These are phyloP conservation scores for Globisporangium lucens DNA, from an alignment of 352 stramenopile genomes.

Conservation along the genomic window DNA sequence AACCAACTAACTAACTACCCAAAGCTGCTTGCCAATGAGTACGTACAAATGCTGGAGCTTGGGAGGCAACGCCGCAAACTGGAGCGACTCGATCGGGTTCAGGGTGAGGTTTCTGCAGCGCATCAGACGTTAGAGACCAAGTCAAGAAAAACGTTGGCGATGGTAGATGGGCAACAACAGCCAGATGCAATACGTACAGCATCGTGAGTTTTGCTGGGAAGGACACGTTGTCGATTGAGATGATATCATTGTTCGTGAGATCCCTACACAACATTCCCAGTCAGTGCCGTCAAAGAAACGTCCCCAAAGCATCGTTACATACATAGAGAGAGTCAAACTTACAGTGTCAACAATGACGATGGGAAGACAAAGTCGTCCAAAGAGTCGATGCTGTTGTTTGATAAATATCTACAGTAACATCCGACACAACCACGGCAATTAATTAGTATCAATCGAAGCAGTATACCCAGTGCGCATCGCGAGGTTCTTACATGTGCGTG, in stretches of 20 bases:
- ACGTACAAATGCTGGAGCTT: constrained; percentile 32
- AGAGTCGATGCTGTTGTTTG: constrained; percentile 30
- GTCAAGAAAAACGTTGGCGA: background rate
- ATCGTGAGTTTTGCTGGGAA: constrained; percentile 7
- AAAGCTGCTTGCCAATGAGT: background rate
- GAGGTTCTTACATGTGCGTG: constrained; percentile 10
- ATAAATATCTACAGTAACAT: constrained; percentile 26
- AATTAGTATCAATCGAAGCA: background rate
- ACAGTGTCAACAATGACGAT: constrained; percentile 18
- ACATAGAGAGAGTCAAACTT: background rate
- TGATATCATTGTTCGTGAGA: constrained; percentile 6
- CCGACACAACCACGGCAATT: background rate
- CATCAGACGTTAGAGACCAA: background rate
- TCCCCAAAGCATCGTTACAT: background rate
- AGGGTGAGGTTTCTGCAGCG: constrained; percentile 30
- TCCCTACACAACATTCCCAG: background rate
- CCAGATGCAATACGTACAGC: constrained; percentile 2
- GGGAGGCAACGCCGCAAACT: constrained; percentile 21
- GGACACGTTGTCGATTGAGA: constrained; percentile 2
- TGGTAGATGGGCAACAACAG: constrained; percentile 19
- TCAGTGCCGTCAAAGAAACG: background rate
- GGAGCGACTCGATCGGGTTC: constrained; percentile 32
- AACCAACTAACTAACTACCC: background rate
- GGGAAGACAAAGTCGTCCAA: constrained; percentile 31
- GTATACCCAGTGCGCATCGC: background rate